A percentile compares a stretch with the other conserved stretches of the same genome.
These are phyloP conservation scores for Tuber aestivum DNA, from an alignment of 495 filamentous ascomycete genomes.

Conservation along the genomic window DNA sequence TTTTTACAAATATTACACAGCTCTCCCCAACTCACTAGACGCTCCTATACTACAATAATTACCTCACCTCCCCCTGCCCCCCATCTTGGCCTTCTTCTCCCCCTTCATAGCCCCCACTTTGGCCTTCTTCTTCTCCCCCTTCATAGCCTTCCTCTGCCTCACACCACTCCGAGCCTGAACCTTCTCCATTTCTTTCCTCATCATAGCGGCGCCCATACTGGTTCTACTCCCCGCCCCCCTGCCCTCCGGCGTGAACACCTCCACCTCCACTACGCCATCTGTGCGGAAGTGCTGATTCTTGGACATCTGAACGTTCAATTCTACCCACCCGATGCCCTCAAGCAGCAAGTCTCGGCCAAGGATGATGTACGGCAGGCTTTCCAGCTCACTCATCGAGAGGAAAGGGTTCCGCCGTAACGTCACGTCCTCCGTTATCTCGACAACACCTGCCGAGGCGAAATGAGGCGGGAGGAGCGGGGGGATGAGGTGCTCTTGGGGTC, in stretches of 20 bases:
- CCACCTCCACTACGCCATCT: slow-evolving; percentile 48
- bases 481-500: background rate
- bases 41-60: background rate
- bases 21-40: background rate
- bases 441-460: slow-evolving; percentile 61
- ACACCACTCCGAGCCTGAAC: slow-evolving; percentile 28
- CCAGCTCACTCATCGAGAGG: slow-evolving; percentile 50
- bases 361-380: slow-evolving; percentile 68
- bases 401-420: slow-evolving; percentile 64
- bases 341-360: slow-evolving; percentile 77
- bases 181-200: slow-evolving; percentile 31
- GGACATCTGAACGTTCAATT: slow-evolving; percentile 75
- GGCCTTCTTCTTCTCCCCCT: slow-evolving; percentile 51
- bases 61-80: slow-evolving; percentile 28
- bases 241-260: slow-evolving; percentile 79
- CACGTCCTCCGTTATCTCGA: slow-evolving; percentile 70
- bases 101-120: slow-evolving; percentile 44
- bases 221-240: slow-evolving; percentile 61
- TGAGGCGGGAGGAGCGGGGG: slow-evolving; percentile 10
- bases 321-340: slow-evolving; percentile 88
- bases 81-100: too few relatives aligned
- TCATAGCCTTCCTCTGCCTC: slow-evolving; percentile 53
- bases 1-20: background rate
- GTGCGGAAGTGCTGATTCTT: slow-evolving; percentile 39
- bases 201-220: slow-evolving; percentile 67